Conservation (phyloP, 345 rosid species). For the Hibiscus trionum region DNA sequence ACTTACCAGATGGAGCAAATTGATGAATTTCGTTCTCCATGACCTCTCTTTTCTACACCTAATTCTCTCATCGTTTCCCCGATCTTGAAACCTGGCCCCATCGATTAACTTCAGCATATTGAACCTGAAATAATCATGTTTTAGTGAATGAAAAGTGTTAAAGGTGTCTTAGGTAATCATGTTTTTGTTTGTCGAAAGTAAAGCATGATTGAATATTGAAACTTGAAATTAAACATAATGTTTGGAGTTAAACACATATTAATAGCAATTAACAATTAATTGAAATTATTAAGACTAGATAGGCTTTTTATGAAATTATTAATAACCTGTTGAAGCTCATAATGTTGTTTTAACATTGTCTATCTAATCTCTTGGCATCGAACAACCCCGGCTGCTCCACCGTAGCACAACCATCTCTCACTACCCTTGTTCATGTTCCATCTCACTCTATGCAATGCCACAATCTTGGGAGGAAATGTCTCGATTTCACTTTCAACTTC, state of each 20-base stretch:
- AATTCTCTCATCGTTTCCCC: slow-evolving; percentile 47
- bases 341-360: background rate
- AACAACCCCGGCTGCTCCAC: slow-evolving; percentile 86
- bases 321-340: background rate
- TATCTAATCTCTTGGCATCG: slow-evolving; percentile 59
- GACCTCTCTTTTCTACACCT: slow-evolving; percentile 45
- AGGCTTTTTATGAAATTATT: too few species aligned
- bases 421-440: slow-evolving; percentile 89
- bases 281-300: too few species aligned
- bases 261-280: too few species aligned
- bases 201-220: too few species aligned
- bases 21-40: slow-evolving; percentile 34
- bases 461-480: slow-evolving; percentile 46
- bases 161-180: too few species aligned
- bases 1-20: slow-evolving; percentile 58
- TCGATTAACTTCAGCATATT: too few species aligned
- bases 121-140: too few species aligned
- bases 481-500: slow-evolving; percentile 12
- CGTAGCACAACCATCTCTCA: slow-evolving; percentile 79
- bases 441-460: slow-evolving; percentile 64
- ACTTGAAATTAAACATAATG: too few species aligned
- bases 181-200: too few species aligned
- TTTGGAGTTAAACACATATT: too few species aligned
- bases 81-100: slow-evolving; percentile 51
- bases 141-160: too few species aligned